Conservation (phyloP, 1,284 basidiomycete genomes). For the Austropuccinia psidii region DNA sequence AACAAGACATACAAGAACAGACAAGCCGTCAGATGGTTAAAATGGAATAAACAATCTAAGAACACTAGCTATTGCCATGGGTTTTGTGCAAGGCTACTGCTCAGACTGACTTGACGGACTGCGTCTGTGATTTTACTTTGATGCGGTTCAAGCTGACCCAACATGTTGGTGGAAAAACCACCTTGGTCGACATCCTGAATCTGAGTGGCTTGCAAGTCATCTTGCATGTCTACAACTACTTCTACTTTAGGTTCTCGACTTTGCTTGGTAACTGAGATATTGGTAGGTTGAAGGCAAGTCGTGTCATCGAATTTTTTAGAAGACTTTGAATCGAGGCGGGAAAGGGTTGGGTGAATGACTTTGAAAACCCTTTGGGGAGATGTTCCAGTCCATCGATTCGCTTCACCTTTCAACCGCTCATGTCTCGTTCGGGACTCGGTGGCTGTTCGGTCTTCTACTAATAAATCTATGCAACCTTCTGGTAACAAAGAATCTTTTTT, state of each 20-base stretch:
- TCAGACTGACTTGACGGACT: not conserved
- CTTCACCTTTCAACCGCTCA: slow-evolving; percentile 30
- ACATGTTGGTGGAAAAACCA: not conserved
- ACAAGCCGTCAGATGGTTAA: no score
- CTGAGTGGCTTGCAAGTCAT: not conserved
- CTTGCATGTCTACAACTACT: slow-evolving; percentile 3
- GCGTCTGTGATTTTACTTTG: not conserved
- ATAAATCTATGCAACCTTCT: slow-evolving; percentile 26
- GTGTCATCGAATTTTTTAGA: no score
- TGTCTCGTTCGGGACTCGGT: not conserved
- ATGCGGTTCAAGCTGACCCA: not conserved
- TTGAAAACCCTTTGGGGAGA: slow-evolving; percentile 29
- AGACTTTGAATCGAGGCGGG: not conserved
- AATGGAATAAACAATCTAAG: no score
- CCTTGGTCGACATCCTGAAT: slow-evolving; percentile 6
- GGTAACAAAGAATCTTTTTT: not conserved
- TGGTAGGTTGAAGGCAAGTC: not conserved
- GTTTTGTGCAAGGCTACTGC: not conserved
- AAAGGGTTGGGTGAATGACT: slow-evolving; percentile 9
- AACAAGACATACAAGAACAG: no score
- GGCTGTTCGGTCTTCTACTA: slow-evolving; percentile 14
- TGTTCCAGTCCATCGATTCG: slow-evolving; percentile 24
- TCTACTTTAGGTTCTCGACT: not conserved
- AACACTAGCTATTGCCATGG: no score
- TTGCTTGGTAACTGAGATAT: not conserved